Base-by-base conservation (phyloP, 2,329 filamentous ascomycete species). In the Fusarium abutilonis region DNA sequence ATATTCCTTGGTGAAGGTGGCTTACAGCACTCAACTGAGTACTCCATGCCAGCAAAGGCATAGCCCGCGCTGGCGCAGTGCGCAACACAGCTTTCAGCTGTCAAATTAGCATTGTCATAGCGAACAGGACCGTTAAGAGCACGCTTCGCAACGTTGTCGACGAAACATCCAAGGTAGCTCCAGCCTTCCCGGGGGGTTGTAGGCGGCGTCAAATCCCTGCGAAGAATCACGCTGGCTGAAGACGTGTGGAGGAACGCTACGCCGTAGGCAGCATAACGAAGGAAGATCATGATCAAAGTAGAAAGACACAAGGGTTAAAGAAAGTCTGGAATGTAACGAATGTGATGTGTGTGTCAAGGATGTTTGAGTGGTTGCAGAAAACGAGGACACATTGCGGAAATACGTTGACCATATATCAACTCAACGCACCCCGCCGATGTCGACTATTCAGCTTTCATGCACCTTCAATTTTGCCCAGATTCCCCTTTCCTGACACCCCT, bases 41-140 rank as follows among this genome's bases (percentile, higher is more conserved):
- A 83, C 67, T 86, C 81, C 7, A 83, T 72, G 6, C 82, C 83
- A 4, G 82, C 81, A 44, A 80, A 78, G 2, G 67, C 64, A 65
- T 74, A 80, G 13, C 77, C 77, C 4, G 73, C 71, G 23, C 54
- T 64, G 4, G 75, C 72, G 68, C 84, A 86, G 69, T 81, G 79
- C 10, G 74, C 71, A 49, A 83, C 75, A 65, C 83, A 85, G 10
- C 73, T 77, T 57, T 76, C 76, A 63, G 74, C 76, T 11, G 74
- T 78, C 65, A 80, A 72, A 35, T 68, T 57, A 4, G 49, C 23
- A 10, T 40, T 52, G 28, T 70, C 60, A 54, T 68, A 68, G 50
- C 57, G 49, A 29, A 66, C 60, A 48, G 64, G 53, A 11, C 66
- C 67, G 11, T 55, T 39, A 29, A 69, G 66, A 17, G 58, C 63